Base-by-base conservation (phyloP, 2,329 filamentous ascomycete species). In the Fusarium oxysporum region DNA sequence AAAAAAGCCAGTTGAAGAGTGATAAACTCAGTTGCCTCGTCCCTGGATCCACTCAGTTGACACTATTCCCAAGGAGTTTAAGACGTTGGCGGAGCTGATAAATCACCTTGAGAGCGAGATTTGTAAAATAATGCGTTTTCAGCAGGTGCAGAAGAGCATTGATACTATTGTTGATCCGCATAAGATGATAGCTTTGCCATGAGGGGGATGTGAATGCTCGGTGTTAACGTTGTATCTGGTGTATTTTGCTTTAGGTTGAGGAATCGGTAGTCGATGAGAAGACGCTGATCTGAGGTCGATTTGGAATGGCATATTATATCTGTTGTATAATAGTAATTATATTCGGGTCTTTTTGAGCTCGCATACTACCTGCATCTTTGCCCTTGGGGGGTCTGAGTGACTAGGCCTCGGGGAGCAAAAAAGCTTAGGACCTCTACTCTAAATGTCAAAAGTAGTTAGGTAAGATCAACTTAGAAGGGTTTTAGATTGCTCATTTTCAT, bases 91-190 rank as follows among this genome's bases (percentile, higher is more conserved):
- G 5, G 80, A 68, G 6, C 60, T 83, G 10, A 79, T 85, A 59
- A 85, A 84, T 64, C 84, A 86, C 47, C 76, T 85, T 11, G 84
- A 86, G 76, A 86, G 83, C 70, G 83, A 86, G 73, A 71, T 68
- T 8, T 86, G 84, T 59, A 78, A 78, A 6, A 81, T 73, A 35
- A 81, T 81, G 62, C 77, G 81, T 8, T 85, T 85, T 60, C 77
- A 81, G 35, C 75, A 72, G 4, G 81, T 83, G 3, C 82, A 84
- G 77, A 70, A 47, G 1, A 59, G 81, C 80, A 63, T 78, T n/a
- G 9, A 62, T 10, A 33, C 50, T 14, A 63, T 79, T 23, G 47
- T 78, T 11, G 43, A 66, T 17, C 61, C 71, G 3, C 41, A 67
- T 41, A 50, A 33, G 28, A 65, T 71, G 35, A 66, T 78, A 23